Evolutionary conservation across 495 filamentous ascomycete genomes (phyloP), one percentile per base, ranked within the genome.

Genomic region (Penicillium soppii): DNA sequence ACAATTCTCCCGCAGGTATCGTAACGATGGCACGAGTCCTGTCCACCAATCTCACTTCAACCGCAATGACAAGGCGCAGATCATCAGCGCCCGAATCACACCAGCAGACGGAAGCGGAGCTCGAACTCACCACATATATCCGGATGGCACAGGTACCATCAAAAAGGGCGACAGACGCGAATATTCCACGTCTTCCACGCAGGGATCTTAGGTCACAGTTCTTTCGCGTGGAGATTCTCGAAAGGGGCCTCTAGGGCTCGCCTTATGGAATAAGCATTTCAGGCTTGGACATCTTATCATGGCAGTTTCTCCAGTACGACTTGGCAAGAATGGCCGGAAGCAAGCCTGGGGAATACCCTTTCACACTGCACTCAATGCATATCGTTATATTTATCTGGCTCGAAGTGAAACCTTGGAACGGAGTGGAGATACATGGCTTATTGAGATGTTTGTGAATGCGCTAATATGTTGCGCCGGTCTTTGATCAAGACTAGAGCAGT

Each of bases 11-110:
- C 15, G n/a, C 7, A 45, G 42, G 42, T 20, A 45, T 29, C 42
- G 42, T n/a, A 45, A 45, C 22, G 42, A 45, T 45, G 42, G 42
- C 42, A 45, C 4, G 3, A 45, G 23, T 20, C 42, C 42, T 20
- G n/a, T 45, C n/a, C 42, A 45, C 42, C 19, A 45, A 13, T 45
- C 42, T 45, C 42, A 45, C 22, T 45, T 45, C 42, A 45, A 45
- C 42, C 42, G 25, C 42, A 16, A 3, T 17, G 42, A 45, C n/a
- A 23, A 23, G 42, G 42, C 23, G 23, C 4, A n/a, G 4, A 45
- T 45, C 22, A 45, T 45, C 42, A 33, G 42, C 22, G 42, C 42
- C 22, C 19, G 42, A 29, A 29, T 45, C 42, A 45, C 4, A 10
- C 42, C 42, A 10, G 23, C 7, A 10, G 20, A 43, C 23, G 42